A percentile compares a stretch with the other conserved stretches of the same genome.
phyloP scores from a whole-genome alignment of 805 yeast species.

The Brettanomyces nanus region DNA sequence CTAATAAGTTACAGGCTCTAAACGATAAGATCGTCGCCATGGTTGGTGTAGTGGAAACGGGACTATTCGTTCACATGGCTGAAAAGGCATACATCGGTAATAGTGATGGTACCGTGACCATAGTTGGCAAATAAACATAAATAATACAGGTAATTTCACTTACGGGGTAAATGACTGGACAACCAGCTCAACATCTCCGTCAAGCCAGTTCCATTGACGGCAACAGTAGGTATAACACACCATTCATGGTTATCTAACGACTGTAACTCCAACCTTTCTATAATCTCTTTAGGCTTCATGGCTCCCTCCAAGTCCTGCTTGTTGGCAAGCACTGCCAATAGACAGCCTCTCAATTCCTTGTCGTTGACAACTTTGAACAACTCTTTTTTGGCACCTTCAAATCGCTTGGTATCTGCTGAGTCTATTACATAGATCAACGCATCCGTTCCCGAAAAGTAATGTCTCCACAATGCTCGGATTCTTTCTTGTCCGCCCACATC shows the following conservation, averaged over 20 bases:
- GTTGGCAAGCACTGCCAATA: conserved; percentile 79
- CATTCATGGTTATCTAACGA: conserved; percentile 62
- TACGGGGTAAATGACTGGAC: conserved; percentile 39
- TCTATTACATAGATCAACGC: conserved; percentile 90
- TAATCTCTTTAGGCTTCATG: conserved; percentile 70
- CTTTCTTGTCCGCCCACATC: conserved; percentile 93
- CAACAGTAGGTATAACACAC: conserved; percentile 90
- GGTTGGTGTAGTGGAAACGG: conserved; percentile 96
- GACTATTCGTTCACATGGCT: conserved; percentile 73
- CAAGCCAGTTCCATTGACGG: conserved; percentile 83
- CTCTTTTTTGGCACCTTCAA: conserved; percentile 73
- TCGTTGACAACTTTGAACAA: conserved; percentile 72
- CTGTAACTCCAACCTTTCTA: conserved; percentile 59
- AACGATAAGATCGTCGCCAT: conserved; percentile 61
- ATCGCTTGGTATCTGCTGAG: conserved; percentile 61
- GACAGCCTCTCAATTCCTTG: conserved; percentile 73
- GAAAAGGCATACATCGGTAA: conserved; percentile 85
- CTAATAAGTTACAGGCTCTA: conserved; percentile 35
- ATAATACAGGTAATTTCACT: neutral
- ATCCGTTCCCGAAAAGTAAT: conserved; percentile 87
- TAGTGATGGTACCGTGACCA: conserved; percentile 47
- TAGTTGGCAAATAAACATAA: conserved; percentile 13
- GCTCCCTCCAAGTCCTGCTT: conserved; percentile 74
- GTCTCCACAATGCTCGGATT: conserved; percentile 90
- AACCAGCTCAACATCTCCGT: conserved; percentile 86